Evolutionary conservation across 768 basidiomycete species (phyloP).

Genomic region (Pseudohyphozyma bogoriensis): DNA sequence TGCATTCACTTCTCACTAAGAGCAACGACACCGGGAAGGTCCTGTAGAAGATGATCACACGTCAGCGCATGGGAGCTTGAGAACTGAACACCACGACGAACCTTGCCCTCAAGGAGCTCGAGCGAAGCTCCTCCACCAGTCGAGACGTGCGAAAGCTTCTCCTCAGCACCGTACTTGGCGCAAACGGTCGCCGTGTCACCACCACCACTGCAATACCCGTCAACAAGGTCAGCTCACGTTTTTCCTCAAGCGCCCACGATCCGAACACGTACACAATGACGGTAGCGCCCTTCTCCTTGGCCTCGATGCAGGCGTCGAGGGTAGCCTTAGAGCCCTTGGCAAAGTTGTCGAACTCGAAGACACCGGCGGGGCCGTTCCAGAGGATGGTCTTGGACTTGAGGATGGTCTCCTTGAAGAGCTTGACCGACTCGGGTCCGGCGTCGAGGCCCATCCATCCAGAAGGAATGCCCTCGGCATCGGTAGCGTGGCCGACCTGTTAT

Average conservation of each 20-base stretch:
- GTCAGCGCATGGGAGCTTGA: not conserved
- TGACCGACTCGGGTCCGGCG: conserved; percentile 69
- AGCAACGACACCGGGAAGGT: conserved; percentile 80
- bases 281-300: conserved; percentile 70
- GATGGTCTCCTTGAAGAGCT: conserved; percentile 70
- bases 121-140: conserved; percentile 83
- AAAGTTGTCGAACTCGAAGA: conserved; percentile 93
- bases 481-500: conserved; percentile 57
- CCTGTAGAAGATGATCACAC: conserved; percentile 42
- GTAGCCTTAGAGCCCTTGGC: conserved; percentile 72
- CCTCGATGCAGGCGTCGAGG: conserved; percentile 75
- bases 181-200: conserved; percentile 94
- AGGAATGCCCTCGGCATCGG: conserved; percentile 78
- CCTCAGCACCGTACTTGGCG: conserved; percentile 73
- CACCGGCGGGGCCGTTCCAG: conserved; percentile 89
- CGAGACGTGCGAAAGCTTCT: conserved; percentile 87
- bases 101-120: conserved; percentile 97
- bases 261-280: conserved; percentile 76
- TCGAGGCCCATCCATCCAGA: conserved; percentile 94
- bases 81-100: not conserved
- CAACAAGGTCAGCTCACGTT: not conserved
- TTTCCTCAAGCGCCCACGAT: not conserved
- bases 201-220: not conserved
- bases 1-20: conserved; percentile 70
- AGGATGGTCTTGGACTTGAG: conserved; percentile 85